These are phyloP conservation scores for Paraconiothyrium sp. DNA, from an alignment of 2,329 filamentous ascomycete species.

Conservation along the genomic window DNA sequence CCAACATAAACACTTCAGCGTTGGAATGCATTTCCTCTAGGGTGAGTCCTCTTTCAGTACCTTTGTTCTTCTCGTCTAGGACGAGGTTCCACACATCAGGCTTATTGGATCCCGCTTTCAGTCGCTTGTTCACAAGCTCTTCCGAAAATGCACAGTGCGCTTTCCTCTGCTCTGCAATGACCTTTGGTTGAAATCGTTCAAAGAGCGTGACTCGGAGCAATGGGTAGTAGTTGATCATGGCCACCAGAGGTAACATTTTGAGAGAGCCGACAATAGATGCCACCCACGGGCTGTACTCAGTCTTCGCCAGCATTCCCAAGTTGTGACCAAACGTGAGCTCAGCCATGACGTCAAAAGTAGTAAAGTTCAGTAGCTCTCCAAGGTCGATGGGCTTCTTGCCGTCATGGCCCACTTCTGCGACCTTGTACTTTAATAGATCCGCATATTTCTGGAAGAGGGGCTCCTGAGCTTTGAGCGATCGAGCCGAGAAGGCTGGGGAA, in stretches of 20 bases:
- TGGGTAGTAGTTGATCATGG: constrained; percentile 8
- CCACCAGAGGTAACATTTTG: constrained; percentile 8
- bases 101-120: constrained; percentile 2
- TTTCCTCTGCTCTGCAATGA: constrained; percentile 5
- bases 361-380: constrained; percentile 6
- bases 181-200: neutral
- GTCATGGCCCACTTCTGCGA: constrained; percentile 41
- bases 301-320: constrained; percentile 4
- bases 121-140: constrained; percentile 5
- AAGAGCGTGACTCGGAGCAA: constrained; percentile 2
- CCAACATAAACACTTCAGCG: constrained; percentile 1
- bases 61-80: neutral
- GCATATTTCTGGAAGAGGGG: constrained; percentile 48
- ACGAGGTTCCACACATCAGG: constrained; percentile 10
- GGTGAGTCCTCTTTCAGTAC: neutral
- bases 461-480: constrained; percentile 47
- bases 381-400: constrained; percentile 19
- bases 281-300: constrained; percentile 9
- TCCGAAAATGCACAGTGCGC: constrained; percentile 3
- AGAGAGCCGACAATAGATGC: constrained; percentile 3
- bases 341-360: constrained; percentile 8
- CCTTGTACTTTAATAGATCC: constrained; percentile 45
- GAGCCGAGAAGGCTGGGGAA: constrained; percentile 48
- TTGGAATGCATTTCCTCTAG: constrained; percentile 10
- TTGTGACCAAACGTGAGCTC: constrained; percentile 6